phyloP scores from a whole-genome alignment of 495 filamentous ascomycete species.

The Tuber umbilicatum region DNA sequence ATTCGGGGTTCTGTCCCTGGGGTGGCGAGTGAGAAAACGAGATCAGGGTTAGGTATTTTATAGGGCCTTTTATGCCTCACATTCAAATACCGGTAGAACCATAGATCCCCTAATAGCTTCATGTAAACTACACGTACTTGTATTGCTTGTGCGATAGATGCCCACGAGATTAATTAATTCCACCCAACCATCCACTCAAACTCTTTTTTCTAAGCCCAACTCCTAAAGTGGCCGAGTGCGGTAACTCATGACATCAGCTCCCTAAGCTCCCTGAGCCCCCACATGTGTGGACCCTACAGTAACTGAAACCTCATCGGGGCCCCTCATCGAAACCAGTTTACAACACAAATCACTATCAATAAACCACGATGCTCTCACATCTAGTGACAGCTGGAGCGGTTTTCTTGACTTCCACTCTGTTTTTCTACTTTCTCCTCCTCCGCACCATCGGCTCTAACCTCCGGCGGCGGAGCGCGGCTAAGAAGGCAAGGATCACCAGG shows the following conservation, averaged over 20 bases:
- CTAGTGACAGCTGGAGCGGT: slow-evolving; percentile 7
- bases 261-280: too few species aligned
- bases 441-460: slow-evolving; percentile 34
- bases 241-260: not conserved
- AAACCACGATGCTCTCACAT: slow-evolving; percentile 1
- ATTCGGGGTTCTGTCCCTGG: not conserved
- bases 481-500: slow-evolving; percentile 13
- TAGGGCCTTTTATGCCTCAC: not conserved
- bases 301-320: not conserved
- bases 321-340: not conserved
- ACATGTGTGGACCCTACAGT: not conserved
- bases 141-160: not conserved
- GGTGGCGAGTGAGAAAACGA: not conserved
- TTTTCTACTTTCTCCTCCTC: slow-evolving; percentile 35
- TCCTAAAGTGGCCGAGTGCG: not conserved
- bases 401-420: slow-evolving; percentile 8
- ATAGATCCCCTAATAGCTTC: not conserved
- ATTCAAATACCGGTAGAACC: not conserved
- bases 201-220: not conserved
- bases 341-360: not conserved
- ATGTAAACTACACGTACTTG: not conserved
- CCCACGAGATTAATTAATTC: not conserved
- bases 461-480: slow-evolving; percentile 28
- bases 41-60: not conserved
- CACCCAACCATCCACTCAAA: not conserved